Conservation (phyloP, 768 basidiomycete species). For the Crepidotus variabilis region DNA sequence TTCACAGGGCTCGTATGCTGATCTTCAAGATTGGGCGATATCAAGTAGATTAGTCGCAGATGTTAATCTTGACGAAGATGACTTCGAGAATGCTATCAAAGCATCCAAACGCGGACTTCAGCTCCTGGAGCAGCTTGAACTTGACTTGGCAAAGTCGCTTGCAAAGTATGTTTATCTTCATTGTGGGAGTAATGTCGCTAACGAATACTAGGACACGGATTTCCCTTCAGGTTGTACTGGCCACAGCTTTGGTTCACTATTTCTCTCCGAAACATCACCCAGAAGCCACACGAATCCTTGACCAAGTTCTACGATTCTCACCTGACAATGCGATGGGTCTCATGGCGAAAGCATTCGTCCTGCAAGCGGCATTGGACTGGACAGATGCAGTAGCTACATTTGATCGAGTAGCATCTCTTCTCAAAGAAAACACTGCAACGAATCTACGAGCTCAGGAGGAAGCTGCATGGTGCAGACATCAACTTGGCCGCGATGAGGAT, state of each 20-base stretch:
- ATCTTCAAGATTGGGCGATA: constrained; percentile 53
- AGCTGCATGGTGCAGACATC: constrained; percentile 77
- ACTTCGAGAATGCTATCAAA: constrained; percentile 71
- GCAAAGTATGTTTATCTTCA: constrained; percentile 36
- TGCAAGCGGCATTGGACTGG: constrained; percentile 66
- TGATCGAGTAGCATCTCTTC: constrained; percentile 45
- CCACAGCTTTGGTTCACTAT: constrained; percentile 76
- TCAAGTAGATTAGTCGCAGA: constrained; percentile 64
- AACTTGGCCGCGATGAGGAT: constrained; percentile 40
- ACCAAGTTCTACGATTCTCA: constrained; percentile 62
- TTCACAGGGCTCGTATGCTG: constrained; percentile 52
- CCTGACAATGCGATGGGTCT: constrained; percentile 63
- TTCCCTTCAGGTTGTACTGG: constrained; percentile 69
- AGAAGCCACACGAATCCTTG: constrained; percentile 70
- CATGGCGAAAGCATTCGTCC: constrained; percentile 72
- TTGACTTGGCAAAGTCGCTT: constrained; percentile 52
- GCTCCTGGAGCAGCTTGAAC: constrained; percentile 49
- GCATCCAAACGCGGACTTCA: constrained; percentile 69
- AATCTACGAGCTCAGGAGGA: constrained; percentile 75
- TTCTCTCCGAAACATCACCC: constrained; percentile 88
- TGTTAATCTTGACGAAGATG: constrained; percentile 62
- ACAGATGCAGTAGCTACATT: constrained; percentile 62
- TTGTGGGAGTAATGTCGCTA: not conserved
- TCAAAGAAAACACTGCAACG: constrained; percentile 40
- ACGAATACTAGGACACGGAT: constrained; percentile 47